Evolutionary conservation across 257 asterid species (phyloP).

Genomic region (Przewalskia tangutica): DNA sequence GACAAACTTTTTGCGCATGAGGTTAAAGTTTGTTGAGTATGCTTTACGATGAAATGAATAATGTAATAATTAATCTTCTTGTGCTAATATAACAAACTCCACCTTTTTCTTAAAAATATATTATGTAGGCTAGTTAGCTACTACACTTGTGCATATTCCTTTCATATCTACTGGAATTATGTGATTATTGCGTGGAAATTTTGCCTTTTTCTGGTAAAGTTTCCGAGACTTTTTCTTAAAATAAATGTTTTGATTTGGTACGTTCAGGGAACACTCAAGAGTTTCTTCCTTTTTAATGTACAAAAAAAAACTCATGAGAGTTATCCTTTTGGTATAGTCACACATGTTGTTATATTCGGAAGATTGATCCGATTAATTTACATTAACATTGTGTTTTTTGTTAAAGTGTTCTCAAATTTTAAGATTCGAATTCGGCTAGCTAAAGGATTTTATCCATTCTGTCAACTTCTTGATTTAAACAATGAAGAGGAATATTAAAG

Average conservation of each 20-base stretch:
- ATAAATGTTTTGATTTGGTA: too few relatives aligned
- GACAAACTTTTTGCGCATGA: constrained; percentile 2
- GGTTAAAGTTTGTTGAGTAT: neutral
- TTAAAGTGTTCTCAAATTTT: too few relatives aligned
- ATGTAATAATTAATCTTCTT: neutral
- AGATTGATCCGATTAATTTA: too few relatives aligned
- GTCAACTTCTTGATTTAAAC: too few relatives aligned
- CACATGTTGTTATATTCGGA: too few relatives aligned
- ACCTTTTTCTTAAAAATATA: neutral
- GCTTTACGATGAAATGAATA: neutral
- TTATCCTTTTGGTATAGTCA: neutral
- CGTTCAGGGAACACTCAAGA: neutral
- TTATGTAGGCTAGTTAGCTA: neutral
- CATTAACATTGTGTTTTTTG: too few relatives aligned
- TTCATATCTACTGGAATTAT: neutral
- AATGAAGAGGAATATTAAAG: too few relatives aligned
- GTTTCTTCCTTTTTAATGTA: neutral
- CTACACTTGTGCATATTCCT: neutral
- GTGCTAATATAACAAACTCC: neutral
- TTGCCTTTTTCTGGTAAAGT: neutral
- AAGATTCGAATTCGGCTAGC: too few relatives aligned
- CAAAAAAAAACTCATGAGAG: neutral
- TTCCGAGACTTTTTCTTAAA: neutral
- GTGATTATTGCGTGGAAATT: neutral
- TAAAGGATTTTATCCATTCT: too few relatives aligned